A percentile compares a stretch with the other conserved stretches of the same genome.
phyloP scores from a whole-genome alignment of 225 moss, liverwort and hornwort species.

The Climacium dendroides region DNA sequence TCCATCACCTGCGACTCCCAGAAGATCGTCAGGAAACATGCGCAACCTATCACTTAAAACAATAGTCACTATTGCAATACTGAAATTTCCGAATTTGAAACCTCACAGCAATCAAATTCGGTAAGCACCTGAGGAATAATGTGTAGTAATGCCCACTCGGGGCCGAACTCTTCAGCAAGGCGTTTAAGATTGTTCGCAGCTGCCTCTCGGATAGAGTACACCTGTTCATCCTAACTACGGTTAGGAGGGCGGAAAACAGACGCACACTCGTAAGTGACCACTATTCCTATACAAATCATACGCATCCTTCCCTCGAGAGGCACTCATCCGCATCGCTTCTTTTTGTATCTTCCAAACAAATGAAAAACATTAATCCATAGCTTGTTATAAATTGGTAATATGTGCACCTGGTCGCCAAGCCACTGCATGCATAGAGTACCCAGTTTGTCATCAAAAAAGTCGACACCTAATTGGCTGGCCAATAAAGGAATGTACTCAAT shows the following conservation, averaged over 20 bases:
- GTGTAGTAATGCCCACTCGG: constrained; percentile 89
- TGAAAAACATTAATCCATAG: neutral
- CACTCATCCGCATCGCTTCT: neutral
- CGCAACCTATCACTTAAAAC: neutral
- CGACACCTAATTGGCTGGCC: constrained; percentile 92
- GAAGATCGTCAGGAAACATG: neutral
- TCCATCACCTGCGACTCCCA: constrained; percentile 69
- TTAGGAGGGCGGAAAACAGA: neutral
- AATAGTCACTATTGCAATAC: neutral
- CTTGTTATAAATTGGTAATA: neutral
- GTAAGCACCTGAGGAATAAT: constrained; percentile 79
- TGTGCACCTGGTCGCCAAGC: constrained; percentile 82
- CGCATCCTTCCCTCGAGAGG: neutral
- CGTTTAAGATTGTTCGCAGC: constrained; percentile 94
- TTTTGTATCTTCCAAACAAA: neutral
- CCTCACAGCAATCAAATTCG: neutral
- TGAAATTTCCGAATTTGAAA: neutral
- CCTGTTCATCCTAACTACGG: constrained; percentile 25
- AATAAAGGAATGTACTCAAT: constrained; percentile 93
- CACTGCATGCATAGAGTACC: constrained; percentile 97
- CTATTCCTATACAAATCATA: neutral
- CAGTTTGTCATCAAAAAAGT: constrained; percentile 96
- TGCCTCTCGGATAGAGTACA: constrained; percentile 94
- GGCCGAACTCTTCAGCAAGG: constrained; percentile 86
- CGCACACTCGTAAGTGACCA: neutral